phyloP scores from a whole-genome alignment of 345 rosid genomes.

The Nephelium lappaceum region DNA sequence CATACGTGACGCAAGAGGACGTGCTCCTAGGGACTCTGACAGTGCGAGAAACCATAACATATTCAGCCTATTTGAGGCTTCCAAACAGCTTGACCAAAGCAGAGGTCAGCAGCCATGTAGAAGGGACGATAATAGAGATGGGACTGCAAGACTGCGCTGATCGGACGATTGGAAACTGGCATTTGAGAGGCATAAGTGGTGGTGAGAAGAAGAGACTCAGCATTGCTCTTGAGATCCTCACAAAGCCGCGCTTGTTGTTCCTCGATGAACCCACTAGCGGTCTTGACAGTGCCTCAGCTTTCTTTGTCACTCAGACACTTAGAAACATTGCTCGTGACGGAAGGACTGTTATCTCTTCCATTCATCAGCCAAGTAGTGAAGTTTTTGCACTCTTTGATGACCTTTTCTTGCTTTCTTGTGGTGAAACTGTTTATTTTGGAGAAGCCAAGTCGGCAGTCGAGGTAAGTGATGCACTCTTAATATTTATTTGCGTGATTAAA shows the following conservation, averaged over 20 bases:
- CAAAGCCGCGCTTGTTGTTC: slow-evolving; percentile 59
- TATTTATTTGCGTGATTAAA: not conserved
- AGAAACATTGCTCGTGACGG: slow-evolving; percentile 67
- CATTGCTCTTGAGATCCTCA: slow-evolving; percentile 72
- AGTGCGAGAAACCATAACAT: slow-evolving; percentile 64
- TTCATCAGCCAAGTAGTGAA: slow-evolving; percentile 84
- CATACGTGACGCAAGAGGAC: slow-evolving; percentile 83
- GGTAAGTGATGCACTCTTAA: slow-evolving; percentile 31
- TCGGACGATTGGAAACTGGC: slow-evolving; percentile 69
- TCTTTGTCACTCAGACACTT: slow-evolving; percentile 62
- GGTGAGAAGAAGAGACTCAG: slow-evolving; percentile 81
- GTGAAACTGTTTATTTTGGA: slow-evolving; percentile 73
- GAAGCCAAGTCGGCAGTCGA: slow-evolving; percentile 66
- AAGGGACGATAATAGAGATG: slow-evolving; percentile 58
- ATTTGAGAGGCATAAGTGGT: slow-evolving; percentile 76
- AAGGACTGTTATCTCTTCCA: slow-evolving; percentile 61
- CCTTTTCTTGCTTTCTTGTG: slow-evolving; percentile 67
- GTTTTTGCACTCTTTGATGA: slow-evolving; percentile 79
- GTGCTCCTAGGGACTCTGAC: slow-evolving; percentile 68
- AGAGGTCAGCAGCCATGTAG: slow-evolving; percentile 49
- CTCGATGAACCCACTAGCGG: slow-evolving; percentile 83
- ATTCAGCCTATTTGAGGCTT: slow-evolving; percentile 71
- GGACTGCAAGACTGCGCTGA: slow-evolving; percentile 77
- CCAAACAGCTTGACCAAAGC: slow-evolving; percentile 47
- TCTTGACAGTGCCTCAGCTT: slow-evolving; percentile 79